Evolutionary conservation across 225 moss, liverwort and hornwort species (phyloP).

Genomic region (Straminergon stramineum): DNA sequence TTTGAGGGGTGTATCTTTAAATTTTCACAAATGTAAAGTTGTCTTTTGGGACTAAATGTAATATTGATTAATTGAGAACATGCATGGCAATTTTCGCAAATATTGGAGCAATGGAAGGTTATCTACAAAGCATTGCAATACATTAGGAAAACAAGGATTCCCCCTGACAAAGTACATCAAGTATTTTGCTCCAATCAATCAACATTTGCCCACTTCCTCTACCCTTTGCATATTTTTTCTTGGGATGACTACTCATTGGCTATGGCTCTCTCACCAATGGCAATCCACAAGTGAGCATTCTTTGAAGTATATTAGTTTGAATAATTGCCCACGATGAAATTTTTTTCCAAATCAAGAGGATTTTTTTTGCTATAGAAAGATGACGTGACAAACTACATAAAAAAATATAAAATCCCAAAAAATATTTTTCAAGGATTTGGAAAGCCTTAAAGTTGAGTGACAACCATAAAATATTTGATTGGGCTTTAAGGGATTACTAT

Average conservation of each 20-base stretch:
- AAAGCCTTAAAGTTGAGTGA: neutral
- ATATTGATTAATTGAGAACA: neutral
- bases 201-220: rapidly evolving
- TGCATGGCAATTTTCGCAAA: neutral
- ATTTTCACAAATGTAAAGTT: neutral
- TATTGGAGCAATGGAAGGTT: neutral
- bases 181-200: neutral
- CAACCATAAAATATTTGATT: neutral
- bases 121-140: neutral
- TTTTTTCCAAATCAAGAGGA: neutral
- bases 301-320: rapidly evolving
- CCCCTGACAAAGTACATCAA: rapidly evolving
- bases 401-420: neutral
- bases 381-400: rapidly evolving
- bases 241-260: neutral
- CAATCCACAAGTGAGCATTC: neutral
- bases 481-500: rapidly evolving
- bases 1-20: neutral
- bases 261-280: neutral
- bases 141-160: rapidly evolving
- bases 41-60: neutral
- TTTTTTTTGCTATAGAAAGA: neutral
- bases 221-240: neutral
- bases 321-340: neutral
- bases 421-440: rapidly evolving